Percentiles rank a stretch among this genome's conserved stretches.
Evolutionary conservation across 169 alveolate genomes (phyloP).

Genomic region (Eimeria falciformis): DNA sequence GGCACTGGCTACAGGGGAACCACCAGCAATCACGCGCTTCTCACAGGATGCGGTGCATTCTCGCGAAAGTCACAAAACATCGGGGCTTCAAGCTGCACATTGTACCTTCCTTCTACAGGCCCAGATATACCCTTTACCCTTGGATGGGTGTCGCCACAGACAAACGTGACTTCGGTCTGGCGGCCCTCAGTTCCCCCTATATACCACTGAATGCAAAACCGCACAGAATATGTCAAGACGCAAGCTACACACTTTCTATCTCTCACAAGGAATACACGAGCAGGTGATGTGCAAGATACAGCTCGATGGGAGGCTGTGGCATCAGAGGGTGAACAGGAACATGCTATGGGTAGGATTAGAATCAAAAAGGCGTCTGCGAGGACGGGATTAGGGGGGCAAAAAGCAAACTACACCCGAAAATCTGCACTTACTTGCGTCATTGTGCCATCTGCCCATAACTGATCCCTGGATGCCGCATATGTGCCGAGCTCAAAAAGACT

Average conservation of each 20-base stretch:
- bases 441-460: constrained; percentile 76
- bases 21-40: background rate
- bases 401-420: no score
- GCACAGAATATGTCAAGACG: background rate
- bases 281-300: background rate
- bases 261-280: background rate
- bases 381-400: no score
- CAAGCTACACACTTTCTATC: background rate
- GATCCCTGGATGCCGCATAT: constrained; percentile 62
- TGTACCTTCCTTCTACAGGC: constrained; percentile 2
- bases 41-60: constrained; percentile 54
- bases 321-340: background rate
- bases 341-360: background rate
- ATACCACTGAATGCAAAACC: constrained; percentile 45
- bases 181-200: constrained; percentile 73
- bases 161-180: constrained; percentile 69
- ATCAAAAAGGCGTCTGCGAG: no score
- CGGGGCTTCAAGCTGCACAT: constrained; percentile 73
- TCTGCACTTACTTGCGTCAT: constrained; percentile 60
- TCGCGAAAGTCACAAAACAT: constrained; percentile 75
- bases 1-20: no score
- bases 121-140: constrained; percentile 49
- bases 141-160: constrained; percentile 70
- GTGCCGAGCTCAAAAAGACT: constrained; percentile 71
- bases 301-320: background rate